phyloP scores from a whole-genome alignment of 2,329 filamentous ascomycete genomes.

The Fusarium mundagurra region DNA sequence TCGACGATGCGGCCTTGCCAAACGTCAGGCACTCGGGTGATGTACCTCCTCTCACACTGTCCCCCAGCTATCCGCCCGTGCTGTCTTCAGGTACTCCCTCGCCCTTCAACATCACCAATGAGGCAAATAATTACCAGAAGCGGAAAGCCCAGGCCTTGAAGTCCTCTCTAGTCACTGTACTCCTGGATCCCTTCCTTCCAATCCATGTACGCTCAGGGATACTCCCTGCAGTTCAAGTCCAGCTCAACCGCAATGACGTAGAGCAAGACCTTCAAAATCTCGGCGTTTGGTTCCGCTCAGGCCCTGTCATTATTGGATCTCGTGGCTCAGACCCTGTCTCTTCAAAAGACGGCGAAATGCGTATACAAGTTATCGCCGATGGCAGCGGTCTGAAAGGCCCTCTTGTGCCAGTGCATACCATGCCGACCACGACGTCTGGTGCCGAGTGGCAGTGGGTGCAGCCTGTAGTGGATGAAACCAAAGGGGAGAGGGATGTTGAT shows the following conservation, averaged over 20 bases:
- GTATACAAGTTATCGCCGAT: background rate
- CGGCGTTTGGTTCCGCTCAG: background rate
- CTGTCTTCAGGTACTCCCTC: background rate
- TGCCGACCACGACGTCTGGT: background rate
- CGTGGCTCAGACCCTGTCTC: background rate
- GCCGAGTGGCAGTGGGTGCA: background rate
- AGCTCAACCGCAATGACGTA: background rate
- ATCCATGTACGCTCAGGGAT: background rate
- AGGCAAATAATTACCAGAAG: background rate
- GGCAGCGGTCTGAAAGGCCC: rapidly evolving
- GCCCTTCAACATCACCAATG: background rate
- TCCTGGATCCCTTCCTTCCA: background rate
- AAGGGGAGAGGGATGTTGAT: background rate
- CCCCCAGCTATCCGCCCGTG: background rate
- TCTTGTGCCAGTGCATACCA: background rate
- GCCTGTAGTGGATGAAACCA: background rate
- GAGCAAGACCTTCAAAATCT: background rate
- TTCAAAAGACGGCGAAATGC: background rate
- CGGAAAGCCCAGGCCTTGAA: background rate
- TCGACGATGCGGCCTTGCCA: background rate
- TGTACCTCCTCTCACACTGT: background rate
- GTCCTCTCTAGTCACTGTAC: background rate
- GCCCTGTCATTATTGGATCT: background rate
- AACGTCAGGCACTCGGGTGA: background rate
- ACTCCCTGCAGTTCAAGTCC: background rate